Conservation (phyloP, 2,329 filamentous ascomycete species). For the Reticulascus tulasneorum region DNA sequence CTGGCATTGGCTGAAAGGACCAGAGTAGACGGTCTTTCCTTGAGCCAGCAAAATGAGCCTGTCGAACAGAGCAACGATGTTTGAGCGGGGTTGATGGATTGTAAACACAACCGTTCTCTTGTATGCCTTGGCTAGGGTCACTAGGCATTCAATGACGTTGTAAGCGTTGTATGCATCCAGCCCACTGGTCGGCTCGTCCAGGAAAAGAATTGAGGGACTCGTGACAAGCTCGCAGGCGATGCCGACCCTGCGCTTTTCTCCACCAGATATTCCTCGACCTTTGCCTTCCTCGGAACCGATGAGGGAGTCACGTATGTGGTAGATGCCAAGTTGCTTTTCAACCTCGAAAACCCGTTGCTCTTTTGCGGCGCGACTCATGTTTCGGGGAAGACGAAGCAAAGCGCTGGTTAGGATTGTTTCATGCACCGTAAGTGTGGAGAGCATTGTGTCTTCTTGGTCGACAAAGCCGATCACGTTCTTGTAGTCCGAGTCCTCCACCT, state of each 20-base stretch:
- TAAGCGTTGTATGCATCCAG: slow-evolving; percentile 96
- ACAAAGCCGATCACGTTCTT: slow-evolving; percentile 93
- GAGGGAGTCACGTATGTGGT: slow-evolving; percentile 87
- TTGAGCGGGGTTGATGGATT: slow-evolving; percentile 95
- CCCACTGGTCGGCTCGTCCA: slow-evolving; percentile 95
- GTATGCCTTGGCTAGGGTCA: slow-evolving; percentile 91
- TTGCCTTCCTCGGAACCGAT: slow-evolving; percentile 95
- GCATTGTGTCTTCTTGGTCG: slow-evolving; percentile 96
- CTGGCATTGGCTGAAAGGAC: slow-evolving; percentile 84
- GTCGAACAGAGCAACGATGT: slow-evolving; percentile 96
- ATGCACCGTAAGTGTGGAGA: slow-evolving; percentile 92
- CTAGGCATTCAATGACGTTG: slow-evolving; percentile 94
- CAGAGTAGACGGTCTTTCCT: slow-evolving; percentile 89
- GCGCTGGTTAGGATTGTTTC: slow-evolving; percentile 96
- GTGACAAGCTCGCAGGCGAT: slow-evolving; percentile 98
- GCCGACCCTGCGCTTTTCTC: slow-evolving; percentile 91
- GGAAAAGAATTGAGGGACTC: slow-evolving; percentile 92
- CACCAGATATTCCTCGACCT: slow-evolving; percentile 91
- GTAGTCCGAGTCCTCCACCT: slow-evolving; percentile 78
- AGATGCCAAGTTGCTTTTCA: slow-evolving; percentile 91
- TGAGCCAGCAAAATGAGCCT: slow-evolving; percentile 86
- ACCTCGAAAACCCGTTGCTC: slow-evolving; percentile 89
- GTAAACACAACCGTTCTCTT: slow-evolving; percentile 97
- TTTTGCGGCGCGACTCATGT: slow-evolving; percentile 86
- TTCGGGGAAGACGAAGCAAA: slow-evolving; percentile 80